Evolutionary conservation across 106 monocot genomes (phyloP), one percentile per base, ranked within the genome.

Genomic region (Apostasia ramifera): DNA sequence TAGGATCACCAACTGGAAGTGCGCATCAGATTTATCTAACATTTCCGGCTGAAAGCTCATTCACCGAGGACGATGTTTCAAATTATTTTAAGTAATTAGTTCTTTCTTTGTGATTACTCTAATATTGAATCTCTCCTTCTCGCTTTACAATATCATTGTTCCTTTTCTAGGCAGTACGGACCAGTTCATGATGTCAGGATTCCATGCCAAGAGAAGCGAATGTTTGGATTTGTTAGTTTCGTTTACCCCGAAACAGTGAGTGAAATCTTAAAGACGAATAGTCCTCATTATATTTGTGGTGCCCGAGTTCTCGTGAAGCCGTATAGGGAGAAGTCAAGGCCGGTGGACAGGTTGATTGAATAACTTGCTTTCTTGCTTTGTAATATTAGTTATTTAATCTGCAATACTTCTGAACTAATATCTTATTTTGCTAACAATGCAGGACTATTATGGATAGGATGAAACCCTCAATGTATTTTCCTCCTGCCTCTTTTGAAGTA

Each of bases 181-280:
- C 81, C 91, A 44, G 91, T 95, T 75, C 74, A 59, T 8, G 84
- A 77, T 73, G 95, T 95, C 37, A 83, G 95, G 74, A 88, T 95
- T 74, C 91, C 91, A 37, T 64, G 48, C 10, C 91, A 88, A 49
- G 80, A 85, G 70, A 82, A 86, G 54, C 70, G 91, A 14, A 95
- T 95, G 95, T 95, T 84, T 77, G 95, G 95, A 8, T 95, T 95
- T 77, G 95, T 95, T 61, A 88, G 84, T 70, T 95, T 95, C 64
- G 37, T 76, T 3, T 79, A 81, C 41, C 55, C 88, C 0, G 82
- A 91, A 58, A 91, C 95, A 11, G 95, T 84, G 38, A 79, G 64
- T 6, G 26, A 67, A 10, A 81, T 95, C 44, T 63, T 95, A 37
- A 47, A 68, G 12, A 81, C 78, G 59, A 71, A 84, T 15, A 72